Percentiles rank a stretch among this genome's conserved stretches.
These are phyloP conservation scores for Dendrothele bispora DNA, from an alignment of 768 basidiomycete genomes.

Conservation along the genomic window DNA sequence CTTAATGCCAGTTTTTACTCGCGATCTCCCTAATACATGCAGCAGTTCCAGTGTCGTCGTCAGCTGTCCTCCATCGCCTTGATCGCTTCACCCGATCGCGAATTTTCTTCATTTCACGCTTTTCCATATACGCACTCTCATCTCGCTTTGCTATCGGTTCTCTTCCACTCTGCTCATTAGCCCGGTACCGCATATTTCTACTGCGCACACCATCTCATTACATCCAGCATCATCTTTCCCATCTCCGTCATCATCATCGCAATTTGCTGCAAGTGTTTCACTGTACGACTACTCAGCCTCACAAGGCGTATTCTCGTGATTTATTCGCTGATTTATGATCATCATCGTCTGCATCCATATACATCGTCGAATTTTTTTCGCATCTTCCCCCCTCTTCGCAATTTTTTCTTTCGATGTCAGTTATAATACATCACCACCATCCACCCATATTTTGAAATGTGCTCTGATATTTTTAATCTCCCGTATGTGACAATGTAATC, in stretches of 20 bases:
- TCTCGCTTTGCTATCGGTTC: neutral
- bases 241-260: no score
- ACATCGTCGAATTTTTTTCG: constrained; percentile 1
- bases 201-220: neutral
- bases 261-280: no score
- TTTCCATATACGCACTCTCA: constrained; percentile 1
- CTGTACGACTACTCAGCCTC: constrained; percentile 6
- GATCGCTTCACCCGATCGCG: constrained; percentile 2
- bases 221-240: constrained; percentile 2
- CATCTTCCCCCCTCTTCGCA: no score
- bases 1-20: constrained; percentile 8
- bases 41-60: constrained; percentile 1
- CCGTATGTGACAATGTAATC: no score
- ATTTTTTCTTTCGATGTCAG: no score
- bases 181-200: neutral
- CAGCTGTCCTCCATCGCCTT: no score
- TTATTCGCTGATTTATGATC: constrained; percentile 28
- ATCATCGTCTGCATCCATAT: neutral
- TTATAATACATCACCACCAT: no score
- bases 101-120: neutral
- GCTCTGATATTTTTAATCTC: no score
- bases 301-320: constrained; percentile 22
- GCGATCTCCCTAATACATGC: constrained; percentile 3
- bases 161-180: neutral
- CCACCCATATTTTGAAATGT: no score